Evolutionary conservation across 140 eudicot species (phyloP).

Genomic region (Erigeron philadelphicus): DNA sequence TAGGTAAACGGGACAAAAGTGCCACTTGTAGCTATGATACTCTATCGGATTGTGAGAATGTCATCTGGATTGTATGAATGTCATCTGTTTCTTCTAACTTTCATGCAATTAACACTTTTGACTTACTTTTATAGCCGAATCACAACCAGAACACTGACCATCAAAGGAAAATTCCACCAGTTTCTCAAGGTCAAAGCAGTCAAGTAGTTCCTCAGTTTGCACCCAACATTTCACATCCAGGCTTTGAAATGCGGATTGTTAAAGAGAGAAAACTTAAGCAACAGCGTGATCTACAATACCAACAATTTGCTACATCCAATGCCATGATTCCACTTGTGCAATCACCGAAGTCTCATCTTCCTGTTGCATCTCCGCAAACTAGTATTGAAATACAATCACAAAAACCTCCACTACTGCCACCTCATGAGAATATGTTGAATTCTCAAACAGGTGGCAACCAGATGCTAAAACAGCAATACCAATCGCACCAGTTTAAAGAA

Average conservation of each 20-base stretch:
- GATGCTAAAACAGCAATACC: conserved; percentile 42
- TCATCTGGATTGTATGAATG: not conserved
- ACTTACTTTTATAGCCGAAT: conserved; percentile 17
- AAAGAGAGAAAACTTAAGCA: conserved; percentile 50
- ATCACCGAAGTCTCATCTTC: conserved; percentile 37
- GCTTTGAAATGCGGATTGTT: conserved; percentile 53
- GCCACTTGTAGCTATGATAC: not conserved
- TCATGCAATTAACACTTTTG: not conserved
- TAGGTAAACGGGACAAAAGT: not conserved
- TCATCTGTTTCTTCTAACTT: not conserved
- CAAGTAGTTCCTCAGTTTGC: conserved; percentile 38
- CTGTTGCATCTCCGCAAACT: conserved; percentile 49
- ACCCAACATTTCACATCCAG: conserved; percentile 43
- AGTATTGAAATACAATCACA: conserved; percentile 33
- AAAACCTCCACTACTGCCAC: conserved; percentile 36
- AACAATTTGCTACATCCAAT: conserved; percentile 48
- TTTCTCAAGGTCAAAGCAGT: conserved; percentile 38
- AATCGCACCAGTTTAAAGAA: conserved; percentile 1
- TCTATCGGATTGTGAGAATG: not conserved
- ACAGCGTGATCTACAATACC: conserved; percentile 24
- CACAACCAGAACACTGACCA: conserved; percentile 31
- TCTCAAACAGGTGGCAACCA: conserved; percentile 45
- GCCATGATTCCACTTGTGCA: conserved; percentile 23
- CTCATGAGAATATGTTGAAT: conserved; percentile 24
- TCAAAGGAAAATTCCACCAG: conserved; percentile 25